phyloP scores from a whole-genome alignment of 1,284 basidiomycete species.

The Ganoderma lingzhi region DNA sequence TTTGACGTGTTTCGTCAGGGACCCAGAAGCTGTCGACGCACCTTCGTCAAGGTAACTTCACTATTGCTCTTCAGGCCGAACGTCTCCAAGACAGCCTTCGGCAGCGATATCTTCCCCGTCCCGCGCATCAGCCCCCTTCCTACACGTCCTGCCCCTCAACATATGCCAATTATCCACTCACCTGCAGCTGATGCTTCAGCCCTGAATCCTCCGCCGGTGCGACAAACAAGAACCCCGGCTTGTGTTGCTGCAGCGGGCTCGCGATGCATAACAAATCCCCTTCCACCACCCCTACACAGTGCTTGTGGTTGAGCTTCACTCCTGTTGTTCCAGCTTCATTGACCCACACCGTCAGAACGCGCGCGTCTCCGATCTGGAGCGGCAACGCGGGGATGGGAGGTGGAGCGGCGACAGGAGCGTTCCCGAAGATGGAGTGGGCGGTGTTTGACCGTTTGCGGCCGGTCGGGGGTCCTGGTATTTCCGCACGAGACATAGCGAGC shows the following conservation, averaged over 20 bases:
- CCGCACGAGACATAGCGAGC: constrained; percentile 55
- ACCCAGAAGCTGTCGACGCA: constrained; percentile 31
- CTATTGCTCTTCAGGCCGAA: constrained; percentile 76
- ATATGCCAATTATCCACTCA: constrained; percentile 33
- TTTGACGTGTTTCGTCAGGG: neutral
- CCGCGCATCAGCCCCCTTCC: neutral
- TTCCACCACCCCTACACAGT: constrained; percentile 78
- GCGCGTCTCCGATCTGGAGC: constrained; percentile 67
- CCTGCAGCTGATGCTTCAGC: constrained; percentile 72
- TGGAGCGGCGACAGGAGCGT: constrained; percentile 20
- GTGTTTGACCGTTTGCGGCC: constrained; percentile 76
- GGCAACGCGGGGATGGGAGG: constrained; percentile 46
- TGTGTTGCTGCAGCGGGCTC: constrained; percentile 49
- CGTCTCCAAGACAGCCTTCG: constrained; percentile 71
- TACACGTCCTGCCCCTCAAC: neutral
- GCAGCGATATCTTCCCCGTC: constrained; percentile 69
- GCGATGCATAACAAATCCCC: constrained; percentile 75
- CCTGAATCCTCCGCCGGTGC: constrained; percentile 69
- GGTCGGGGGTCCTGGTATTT: constrained; percentile 59
- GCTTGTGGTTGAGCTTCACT: constrained; percentile 73
- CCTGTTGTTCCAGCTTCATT: constrained; percentile 65
- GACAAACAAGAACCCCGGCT: constrained; percentile 69
- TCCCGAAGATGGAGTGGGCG: constrained; percentile 65
- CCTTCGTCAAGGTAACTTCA: constrained; percentile 77
- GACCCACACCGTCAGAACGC: constrained; percentile 74